phyloP scores from a whole-genome alignment of 257 asterid genomes.

The Nicotiana attenuata region DNA sequence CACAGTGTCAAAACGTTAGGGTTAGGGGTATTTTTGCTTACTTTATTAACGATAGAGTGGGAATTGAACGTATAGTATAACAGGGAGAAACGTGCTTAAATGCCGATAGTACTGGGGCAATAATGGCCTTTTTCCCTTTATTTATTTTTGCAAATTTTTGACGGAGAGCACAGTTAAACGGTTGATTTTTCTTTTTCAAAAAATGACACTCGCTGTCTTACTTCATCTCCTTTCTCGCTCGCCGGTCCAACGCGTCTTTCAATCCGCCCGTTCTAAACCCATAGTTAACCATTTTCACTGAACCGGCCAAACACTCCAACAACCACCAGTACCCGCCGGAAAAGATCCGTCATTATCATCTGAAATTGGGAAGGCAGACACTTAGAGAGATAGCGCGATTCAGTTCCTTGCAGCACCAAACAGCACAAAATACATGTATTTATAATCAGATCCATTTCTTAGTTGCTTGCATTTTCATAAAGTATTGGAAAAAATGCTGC shows the following conservation, averaged over 20 bases:
- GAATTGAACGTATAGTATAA: no score
- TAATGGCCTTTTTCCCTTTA: no score
- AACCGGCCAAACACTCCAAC: neutral
- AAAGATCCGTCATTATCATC: neutral
- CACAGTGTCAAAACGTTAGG: no score
- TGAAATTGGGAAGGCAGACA: no score
- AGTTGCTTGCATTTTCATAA: slow-evolving; percentile 2
- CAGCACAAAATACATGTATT: neutral
- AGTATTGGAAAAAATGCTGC: slow-evolving; percentile 40
- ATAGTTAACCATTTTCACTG: neutral
- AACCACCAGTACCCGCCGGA: neutral
- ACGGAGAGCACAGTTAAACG: neutral
- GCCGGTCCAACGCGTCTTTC: neutral
- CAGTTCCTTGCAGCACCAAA: no score
- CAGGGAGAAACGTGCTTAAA: no score
- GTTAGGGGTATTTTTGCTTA: no score
- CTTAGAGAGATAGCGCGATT: no score
- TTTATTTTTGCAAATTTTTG: neutral
- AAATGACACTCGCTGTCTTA: neutral
- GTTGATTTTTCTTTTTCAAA: neutral
- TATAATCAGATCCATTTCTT: slow-evolving; percentile 16
- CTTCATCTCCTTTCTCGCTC: neutral
- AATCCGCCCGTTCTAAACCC: neutral
- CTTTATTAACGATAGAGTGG: no score
- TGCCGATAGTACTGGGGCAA: no score